Percentiles rank a stretch among this genome's conserved stretches.
Conservation (phyloP, 345 rosid genomes). For the Ailanthus altissimus region DNA sequence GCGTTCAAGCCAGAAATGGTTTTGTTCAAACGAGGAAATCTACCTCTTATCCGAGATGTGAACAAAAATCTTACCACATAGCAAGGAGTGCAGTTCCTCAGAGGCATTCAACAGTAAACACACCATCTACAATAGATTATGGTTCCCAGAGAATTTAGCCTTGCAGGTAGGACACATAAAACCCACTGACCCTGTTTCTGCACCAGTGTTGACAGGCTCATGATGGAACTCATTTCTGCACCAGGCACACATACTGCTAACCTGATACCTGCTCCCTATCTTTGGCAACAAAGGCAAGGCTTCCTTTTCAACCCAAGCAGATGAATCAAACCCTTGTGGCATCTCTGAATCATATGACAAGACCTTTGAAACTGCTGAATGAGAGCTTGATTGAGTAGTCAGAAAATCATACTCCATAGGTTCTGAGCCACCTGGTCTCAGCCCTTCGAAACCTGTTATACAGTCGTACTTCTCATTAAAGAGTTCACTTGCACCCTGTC, state of each 20-base stretch:
- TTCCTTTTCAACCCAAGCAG: slow-evolving; percentile 48
- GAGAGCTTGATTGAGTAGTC: slow-evolving; percentile 32
- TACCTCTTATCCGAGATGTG: slow-evolving; percentile 22
- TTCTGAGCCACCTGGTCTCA: slow-evolving; percentile 32
- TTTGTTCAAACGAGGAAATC: slow-evolving; percentile 17
- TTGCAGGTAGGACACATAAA: slow-evolving; percentile 47
- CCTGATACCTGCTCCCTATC: slow-evolving; percentile 33
- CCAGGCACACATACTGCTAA: slow-evolving; percentile 38
- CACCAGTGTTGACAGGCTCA: slow-evolving; percentile 32
- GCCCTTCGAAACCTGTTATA: slow-evolving; percentile 32
- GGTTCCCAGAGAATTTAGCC: slow-evolving; percentile 40
- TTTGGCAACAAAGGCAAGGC: slow-evolving; percentile 50
- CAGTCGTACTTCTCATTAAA: slow-evolving; percentile 30
- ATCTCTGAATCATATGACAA: slow-evolving; percentile 34
- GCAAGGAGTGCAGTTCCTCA: slow-evolving; percentile 6
- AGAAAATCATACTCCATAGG: slow-evolving; percentile 46
- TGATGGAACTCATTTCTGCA: slow-evolving; percentile 45
- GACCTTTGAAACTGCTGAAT: slow-evolving; percentile 29
- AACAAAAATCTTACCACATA: slow-evolving; percentile 1
- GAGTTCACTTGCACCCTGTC: slow-evolving; percentile 45
- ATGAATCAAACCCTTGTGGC: slow-evolving; percentile 34
- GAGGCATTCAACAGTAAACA: slow-evolving; percentile 5
- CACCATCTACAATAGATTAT: slow-evolving; percentile 26
- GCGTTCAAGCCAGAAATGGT: not conserved
- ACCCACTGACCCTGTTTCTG: slow-evolving; percentile 31